Conservation (phyloP, 2,329 filamentous ascomycete species). For the Botrytis pseudocinerea region DNA sequence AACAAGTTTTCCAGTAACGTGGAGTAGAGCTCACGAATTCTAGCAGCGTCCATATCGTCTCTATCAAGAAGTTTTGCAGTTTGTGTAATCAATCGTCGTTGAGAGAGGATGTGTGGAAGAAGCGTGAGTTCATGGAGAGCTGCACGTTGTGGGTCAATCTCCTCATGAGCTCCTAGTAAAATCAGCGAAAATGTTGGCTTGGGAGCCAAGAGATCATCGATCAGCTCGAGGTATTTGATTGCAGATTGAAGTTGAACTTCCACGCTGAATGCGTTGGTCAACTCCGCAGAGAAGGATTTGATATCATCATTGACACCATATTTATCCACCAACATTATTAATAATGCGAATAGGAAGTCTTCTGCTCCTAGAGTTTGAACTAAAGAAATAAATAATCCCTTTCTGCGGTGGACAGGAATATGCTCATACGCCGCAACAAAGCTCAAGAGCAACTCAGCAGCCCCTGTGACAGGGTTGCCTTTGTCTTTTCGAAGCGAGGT, state of each 20-base stretch:
- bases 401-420: constrained; percentile 82
- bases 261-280: constrained; percentile 72
- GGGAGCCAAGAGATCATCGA: constrained; percentile 72
- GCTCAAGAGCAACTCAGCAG: constrained; percentile 87
- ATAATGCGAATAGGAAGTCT: constrained; percentile 84
- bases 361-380: constrained; percentile 80
- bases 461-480: constrained; percentile 74
- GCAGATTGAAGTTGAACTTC: constrained; percentile 77
- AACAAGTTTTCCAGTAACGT: constrained; percentile 66
- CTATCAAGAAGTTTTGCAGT: constrained; percentile 57
- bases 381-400: constrained; percentile 80
- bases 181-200: constrained; percentile 73
- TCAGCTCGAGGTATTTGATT: constrained; percentile 72
- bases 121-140: constrained; percentile 57
- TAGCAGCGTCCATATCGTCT: constrained; percentile 66
- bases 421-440: constrained; percentile 97
- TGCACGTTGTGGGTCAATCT: constrained; percentile 50
- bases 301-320: constrained; percentile 77
- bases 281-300: constrained; percentile 70
- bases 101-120: constrained; percentile 58
- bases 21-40: constrained; percentile 68
- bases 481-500: constrained; percentile 80
- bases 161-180: constrained; percentile 63
- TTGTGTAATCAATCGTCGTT: constrained; percentile 56
- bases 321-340: constrained; percentile 88